Conservation (phyloP, 2,329 filamentous ascomycete genomes). For the Verticillium nubilum region DNA sequence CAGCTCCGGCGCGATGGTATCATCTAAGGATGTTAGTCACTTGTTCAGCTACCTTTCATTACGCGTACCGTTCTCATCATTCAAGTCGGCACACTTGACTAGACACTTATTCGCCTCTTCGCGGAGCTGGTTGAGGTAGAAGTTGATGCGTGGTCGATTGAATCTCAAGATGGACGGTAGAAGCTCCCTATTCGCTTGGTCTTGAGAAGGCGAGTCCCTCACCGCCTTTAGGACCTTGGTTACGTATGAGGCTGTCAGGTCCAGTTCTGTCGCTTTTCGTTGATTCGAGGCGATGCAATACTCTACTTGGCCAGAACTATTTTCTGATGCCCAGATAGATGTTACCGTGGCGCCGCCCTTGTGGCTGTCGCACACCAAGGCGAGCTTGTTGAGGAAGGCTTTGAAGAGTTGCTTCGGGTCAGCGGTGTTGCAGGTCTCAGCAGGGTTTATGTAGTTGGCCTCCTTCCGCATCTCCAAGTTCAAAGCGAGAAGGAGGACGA, state of each 20-base stretch:
- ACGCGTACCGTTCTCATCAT: neutral
- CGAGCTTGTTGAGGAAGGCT: conserved; percentile 22
- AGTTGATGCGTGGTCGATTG: conserved; percentile 1
- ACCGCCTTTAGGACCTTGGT: neutral
- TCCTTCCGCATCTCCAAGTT: neutral
- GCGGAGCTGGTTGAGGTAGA: neutral
- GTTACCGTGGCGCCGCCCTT: conserved; percentile 23
- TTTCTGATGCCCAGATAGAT: conserved; percentile 18
- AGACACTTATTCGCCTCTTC: neutral
- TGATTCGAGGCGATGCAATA: conserved; percentile 26
- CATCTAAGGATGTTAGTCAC: neutral
- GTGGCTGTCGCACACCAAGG: conserved; percentile 22
- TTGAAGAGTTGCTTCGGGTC: conserved; percentile 17
- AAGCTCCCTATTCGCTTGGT: neutral
- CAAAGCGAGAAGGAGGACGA: conserved; percentile 19
- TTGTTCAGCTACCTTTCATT: neutral
- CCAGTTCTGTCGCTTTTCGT: neutral
- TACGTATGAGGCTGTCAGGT: neutral
- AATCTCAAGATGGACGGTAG: conserved; percentile 1
- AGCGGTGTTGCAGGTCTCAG: neutral
- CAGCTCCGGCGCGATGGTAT: too few species aligned
- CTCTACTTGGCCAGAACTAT: conserved; percentile 17
- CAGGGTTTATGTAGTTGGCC: neutral
- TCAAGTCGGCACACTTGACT: neutral
- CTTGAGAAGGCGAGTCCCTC: neutral